These are phyloP conservation scores for Fraxinus cuspidata DNA, from an alignment of 257 asterid genomes.

Conservation along the genomic window DNA sequence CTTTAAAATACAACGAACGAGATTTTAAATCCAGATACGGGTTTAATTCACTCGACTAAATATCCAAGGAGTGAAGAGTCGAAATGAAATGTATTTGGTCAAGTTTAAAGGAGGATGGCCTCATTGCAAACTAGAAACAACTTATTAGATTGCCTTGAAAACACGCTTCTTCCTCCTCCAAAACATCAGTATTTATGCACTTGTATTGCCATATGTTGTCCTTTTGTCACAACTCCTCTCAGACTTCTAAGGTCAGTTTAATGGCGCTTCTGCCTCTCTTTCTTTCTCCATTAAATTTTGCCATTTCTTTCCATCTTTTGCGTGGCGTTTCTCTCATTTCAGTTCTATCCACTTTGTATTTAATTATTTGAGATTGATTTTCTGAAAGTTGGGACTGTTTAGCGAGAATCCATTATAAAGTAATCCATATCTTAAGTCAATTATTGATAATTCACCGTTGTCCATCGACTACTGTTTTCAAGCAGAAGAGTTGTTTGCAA, in stretches of 20 bases:
- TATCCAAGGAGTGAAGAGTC: background rate
- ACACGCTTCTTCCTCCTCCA: constrained; percentile 47
- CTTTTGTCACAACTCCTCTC: constrained; percentile 28
- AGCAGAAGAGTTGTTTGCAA: background rate
- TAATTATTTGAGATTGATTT: constrained; percentile 8
- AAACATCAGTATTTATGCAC: constrained; percentile 41
- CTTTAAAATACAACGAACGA: background rate
- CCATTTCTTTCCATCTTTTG: constrained; percentile 22
- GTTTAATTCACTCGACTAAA: too few relatives aligned
- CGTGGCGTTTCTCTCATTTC: constrained; percentile 6
- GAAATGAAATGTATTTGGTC: constrained; percentile 24
- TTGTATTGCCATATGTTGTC: constrained; percentile 23
- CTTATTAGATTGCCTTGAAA: constrained; percentile 38
- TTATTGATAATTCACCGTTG: background rate
- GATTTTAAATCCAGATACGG: too few relatives aligned
- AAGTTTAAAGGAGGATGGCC: background rate
- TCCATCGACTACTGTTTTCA: background rate
- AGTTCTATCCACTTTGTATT: background rate
- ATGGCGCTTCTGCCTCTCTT: constrained; percentile 28
- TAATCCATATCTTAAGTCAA: background rate
- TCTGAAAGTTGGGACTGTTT: constrained; percentile 17
- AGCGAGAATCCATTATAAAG: constrained; percentile 18
- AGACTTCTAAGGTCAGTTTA: constrained; percentile 25
- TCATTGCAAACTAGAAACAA: constrained; percentile 24
- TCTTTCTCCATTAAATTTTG: constrained; percentile 15